Evolutionary conservation across 495 filamentous ascomycete genomes (phyloP).

Genomic region (Aspergillus sclerotiicarbonarius): DNA sequence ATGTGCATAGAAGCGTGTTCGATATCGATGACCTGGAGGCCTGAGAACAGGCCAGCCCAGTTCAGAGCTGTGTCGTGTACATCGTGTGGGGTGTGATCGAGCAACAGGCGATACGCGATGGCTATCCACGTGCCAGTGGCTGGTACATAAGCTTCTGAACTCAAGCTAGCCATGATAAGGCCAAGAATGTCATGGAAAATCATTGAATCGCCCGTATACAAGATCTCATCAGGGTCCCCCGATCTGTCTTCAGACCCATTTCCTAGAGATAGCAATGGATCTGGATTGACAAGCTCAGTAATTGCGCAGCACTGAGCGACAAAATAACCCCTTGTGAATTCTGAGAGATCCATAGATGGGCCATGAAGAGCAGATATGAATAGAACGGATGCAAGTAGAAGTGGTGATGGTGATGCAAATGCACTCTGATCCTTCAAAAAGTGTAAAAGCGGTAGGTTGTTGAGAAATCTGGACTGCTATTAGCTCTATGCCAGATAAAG

Average conservation of each 20-base stretch:
- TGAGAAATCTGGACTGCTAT: conserved; percentile 28
- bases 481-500: not conserved
- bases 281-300: conserved; percentile 29
- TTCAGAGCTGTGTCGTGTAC: conserved; percentile 23
- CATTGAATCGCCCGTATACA: conserved; percentile 7
- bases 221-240: not conserved
- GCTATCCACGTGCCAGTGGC: conserved; percentile 41
- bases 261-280: not conserved
- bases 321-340: conserved; percentile 32
- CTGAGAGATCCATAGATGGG: conserved; percentile 25
- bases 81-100: conserved; percentile 30
- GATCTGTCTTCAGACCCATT: no score
- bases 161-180: conserved; percentile 41
- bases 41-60: conserved; percentile 38
- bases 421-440: conserved; percentile 35
- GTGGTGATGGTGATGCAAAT: conserved; percentile 34
- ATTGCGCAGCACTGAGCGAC: conserved; percentile 36
- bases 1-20: conserved; percentile 46
- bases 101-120: conserved; percentile 38
- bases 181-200: conserved; percentile 39
- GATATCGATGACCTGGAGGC: conserved; percentile 43
- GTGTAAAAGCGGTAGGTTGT: conserved; percentile 38
- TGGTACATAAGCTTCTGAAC: conserved; percentile 37
- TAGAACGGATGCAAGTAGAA: conserved; percentile 38
- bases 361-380: conserved; percentile 40